Evolutionary conservation across 441 rosid species (phyloP).

Genomic region (Arabidopsis lyrata): DNA sequence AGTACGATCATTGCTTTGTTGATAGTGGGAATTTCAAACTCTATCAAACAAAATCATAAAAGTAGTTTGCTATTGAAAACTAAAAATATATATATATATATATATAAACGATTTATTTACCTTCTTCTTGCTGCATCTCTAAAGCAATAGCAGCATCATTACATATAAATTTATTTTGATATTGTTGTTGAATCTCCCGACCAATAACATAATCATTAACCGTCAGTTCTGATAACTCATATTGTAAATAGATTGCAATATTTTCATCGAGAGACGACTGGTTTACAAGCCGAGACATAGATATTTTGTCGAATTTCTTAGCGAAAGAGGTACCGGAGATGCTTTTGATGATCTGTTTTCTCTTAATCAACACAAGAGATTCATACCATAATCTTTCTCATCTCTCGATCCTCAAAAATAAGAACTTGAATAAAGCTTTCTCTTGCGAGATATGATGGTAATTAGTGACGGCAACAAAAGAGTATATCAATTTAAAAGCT

Average conservation of each 20-base stretch:
- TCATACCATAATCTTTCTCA: neutral
- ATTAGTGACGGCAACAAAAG: neutral
- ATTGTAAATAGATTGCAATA: conserved; percentile 35
- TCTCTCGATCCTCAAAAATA: neutral
- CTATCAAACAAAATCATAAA: neutral
- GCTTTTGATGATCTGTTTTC: neutral
- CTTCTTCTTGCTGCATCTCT: conserved; percentile 37
- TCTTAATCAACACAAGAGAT: neutral
- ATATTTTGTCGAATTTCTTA: neutral
- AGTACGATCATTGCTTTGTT: neutral
- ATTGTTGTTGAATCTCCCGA: conserved; percentile 17
- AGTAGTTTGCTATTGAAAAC: neutral
- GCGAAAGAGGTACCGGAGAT: neutral
- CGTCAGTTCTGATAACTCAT: conserved; percentile 26
- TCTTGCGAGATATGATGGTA: neutral
- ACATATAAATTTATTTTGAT: neutral
- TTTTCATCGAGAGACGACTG: conserved; percentile 23
- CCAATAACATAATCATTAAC: conserved; percentile 31
- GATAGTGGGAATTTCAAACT: neutral
- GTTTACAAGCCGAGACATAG: conserved; percentile 26
- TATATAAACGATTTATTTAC: neutral
- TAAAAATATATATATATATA: neutral
- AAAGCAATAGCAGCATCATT: conserved; percentile 34
- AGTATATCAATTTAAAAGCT: conserved; percentile 1
- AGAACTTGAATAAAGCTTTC: neutral